Percentiles rank a stretch among this genome's conserved stretches.
Conservation (phyloP, 331 rosid species). For the Malus hybrid region DNA sequence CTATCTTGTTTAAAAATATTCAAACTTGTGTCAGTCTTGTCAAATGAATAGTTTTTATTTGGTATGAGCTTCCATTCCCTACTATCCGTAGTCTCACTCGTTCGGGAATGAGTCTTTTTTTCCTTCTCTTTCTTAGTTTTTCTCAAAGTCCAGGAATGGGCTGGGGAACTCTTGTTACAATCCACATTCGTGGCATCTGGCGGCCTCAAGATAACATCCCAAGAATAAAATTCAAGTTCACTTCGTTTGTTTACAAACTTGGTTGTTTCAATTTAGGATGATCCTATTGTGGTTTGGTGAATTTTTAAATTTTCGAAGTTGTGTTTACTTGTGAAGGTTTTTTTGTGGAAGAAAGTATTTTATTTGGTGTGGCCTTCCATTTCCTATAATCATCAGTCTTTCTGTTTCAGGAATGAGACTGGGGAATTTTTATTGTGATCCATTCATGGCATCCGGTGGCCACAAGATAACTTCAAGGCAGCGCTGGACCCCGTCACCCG, state of each 20-base stretch:
- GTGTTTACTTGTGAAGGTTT: neutral
- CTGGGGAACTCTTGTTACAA: constrained; percentile 51
- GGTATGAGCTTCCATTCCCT: neutral
- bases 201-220: constrained; percentile 43
- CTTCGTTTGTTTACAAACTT: neutral
- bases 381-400: neutral
- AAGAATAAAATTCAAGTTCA: neutral
- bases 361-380: neutral
- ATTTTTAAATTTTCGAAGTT: neutral
- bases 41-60: neutral
- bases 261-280: neutral
- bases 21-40: neutral
- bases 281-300: neutral
- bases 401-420: constrained; percentile 41
- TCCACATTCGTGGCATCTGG: constrained; percentile 53
- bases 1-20: neutral
- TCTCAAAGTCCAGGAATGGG: constrained; percentile 5
- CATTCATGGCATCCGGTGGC: constrained; percentile 53
- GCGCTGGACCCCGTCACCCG: constrained; percentile 64
- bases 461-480: constrained; percentile 66
- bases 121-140: too few relatives aligned
- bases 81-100: neutral
- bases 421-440: constrained; percentile 59
- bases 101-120: constrained; percentile 23
- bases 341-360: neutral